Evolutionary conservation across 805 yeast genomes (phyloP), one percentile per base, ranked within the genome.

Genomic region (Cyberlindnera euphorbiiphila): DNA sequence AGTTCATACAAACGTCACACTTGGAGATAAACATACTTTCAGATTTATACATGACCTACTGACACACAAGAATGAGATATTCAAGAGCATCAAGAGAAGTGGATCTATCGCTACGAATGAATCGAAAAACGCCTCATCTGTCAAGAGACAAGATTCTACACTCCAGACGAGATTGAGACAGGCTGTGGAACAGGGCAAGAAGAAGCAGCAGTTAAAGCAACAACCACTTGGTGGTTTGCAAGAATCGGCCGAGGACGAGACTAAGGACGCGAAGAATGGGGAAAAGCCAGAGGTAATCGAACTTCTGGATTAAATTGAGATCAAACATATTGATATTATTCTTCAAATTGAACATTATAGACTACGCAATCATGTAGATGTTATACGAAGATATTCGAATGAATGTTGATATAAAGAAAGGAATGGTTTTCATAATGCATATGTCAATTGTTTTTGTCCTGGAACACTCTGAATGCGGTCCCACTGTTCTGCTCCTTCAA

Each of bases 1-100:
- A 34, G 54, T 59, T 10, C 71, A 70, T 38, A 64, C 68, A 2
- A 62, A 66, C 9, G 48, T 67, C n/a, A 65, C 71, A n/a, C 57
- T 75, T 29, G 73, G 70, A 40, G 87, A 81, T 51, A 67, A 72
- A 25, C 75, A 78, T 54, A 78, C 83, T 7, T 68, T 62, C 43
- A 66, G 71, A 41, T 72, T 85, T 31, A 65, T 84, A 30, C 62
- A 64, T 29, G 95, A 86, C 53, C 61, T 86, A 29, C 64, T 85
- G 49, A 61, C 62, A 11, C 61, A 79, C 47, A 78, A 79, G 45
- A 78, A 75, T 19, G 62, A 66, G 15, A 74, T 85, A n/a, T 85
- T 85, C 52, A 69, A 72, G 23, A 85, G 78, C 46, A 70, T 85
- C 47, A 76, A 73, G 39, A 53, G 66, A 14, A 33, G 34, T 17